A percentile compares a stretch with the other conserved stretches of the same genome.
These are phyloP conservation scores for Epichloe sp. DNA, from an alignment of 2,329 filamentous ascomycete genomes.

Conservation along the genomic window DNA sequence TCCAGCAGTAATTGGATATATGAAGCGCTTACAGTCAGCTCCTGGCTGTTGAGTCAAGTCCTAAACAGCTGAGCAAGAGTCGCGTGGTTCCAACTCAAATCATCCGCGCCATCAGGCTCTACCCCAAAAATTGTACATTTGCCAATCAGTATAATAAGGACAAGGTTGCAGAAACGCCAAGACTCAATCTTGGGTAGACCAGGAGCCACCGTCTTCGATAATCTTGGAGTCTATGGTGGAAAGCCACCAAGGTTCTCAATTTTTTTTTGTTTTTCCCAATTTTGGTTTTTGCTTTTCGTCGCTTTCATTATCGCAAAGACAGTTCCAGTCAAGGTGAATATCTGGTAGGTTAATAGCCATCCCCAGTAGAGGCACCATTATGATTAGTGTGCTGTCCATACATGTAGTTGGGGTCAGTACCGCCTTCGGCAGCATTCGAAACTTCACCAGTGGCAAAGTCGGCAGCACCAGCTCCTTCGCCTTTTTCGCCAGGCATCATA, in stretches of 20 bases:
- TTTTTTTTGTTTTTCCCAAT: background rate
- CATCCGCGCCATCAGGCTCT: slow-evolving; percentile 1
- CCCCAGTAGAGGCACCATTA: slow-evolving; percentile 41
- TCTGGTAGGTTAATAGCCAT: slow-evolving; percentile 30
- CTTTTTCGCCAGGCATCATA: slow-evolving; percentile 21
- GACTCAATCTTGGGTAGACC: background rate
- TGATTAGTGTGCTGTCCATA: slow-evolving; percentile 42
- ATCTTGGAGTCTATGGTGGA: background rate
- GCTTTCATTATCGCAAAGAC: slow-evolving; percentile 1
- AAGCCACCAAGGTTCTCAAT: background rate
- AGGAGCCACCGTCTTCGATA: background rate
- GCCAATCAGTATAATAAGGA: background rate
- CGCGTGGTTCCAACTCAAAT: background rate
- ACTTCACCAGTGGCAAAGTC: slow-evolving; percentile 32
- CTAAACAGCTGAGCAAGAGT: background rate
- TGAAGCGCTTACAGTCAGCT: background rate
- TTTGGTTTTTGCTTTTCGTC: background rate
- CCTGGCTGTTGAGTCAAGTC: background rate
- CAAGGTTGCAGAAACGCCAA: background rate
- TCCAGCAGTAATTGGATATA: background rate
- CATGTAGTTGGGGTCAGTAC: slow-evolving; percentile 33
- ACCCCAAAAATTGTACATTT: slow-evolving; percentile 5
- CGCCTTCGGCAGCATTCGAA: slow-evolving; percentile 26
- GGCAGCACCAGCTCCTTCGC: slow-evolving; percentile 17
- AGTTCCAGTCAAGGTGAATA: background rate